Base-by-base conservation (phyloP, 2,329 filamentous ascomycete genomes). In the Exophiala lecanii-corni region DNA sequence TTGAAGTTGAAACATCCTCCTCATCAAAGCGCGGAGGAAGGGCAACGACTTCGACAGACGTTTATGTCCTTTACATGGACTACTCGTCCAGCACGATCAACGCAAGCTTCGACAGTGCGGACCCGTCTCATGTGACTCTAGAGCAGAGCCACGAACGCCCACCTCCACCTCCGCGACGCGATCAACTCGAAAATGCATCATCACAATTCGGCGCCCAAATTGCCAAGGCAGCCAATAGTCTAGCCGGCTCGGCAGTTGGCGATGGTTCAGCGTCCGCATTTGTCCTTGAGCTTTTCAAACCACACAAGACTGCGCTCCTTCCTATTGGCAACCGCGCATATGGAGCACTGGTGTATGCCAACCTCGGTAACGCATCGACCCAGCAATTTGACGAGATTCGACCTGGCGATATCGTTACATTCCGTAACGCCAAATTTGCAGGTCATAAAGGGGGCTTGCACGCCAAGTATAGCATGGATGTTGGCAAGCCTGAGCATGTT, bases 381-480 rank as follows among this genome's bases (percentile, higher is more conserved):
- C 82, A 86, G 58, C 86, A 94, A 56, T 83, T 85, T 57, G 92
- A 97, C 60, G 88, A 96, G 68, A 98, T 98, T 55, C 82, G 92
- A 1, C 76, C 88, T 0, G 92, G 92, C 37, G 92, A 98, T 60
- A 89, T 98, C 50, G 79, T 98, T 43, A 89, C 84, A 12, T 83
- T 98, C 60, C 86, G 92, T 55, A 96, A 96, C 57, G 86, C 89
- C 28, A 86, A 82, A 54, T 96, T 98, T 69, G 88, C 96, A 65
- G 92, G 92, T 46, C 94, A 96, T 65, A 87, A 91, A 55, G 92
- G 92, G 1, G 78, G 89, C 3, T 89, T 98, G 85, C 89, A 97
- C 62, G 84, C 86, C 54, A 97, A 96, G 64, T 98, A 98, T 64
- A 82, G 75, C 36, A 72, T 80, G 39, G 92, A 98, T 55, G 86